Percentiles rank a stretch among this genome's conserved stretches.
phyloP scores from a whole-genome alignment of 345 rosid species.

The Chamaenerion angustifolium region DNA sequence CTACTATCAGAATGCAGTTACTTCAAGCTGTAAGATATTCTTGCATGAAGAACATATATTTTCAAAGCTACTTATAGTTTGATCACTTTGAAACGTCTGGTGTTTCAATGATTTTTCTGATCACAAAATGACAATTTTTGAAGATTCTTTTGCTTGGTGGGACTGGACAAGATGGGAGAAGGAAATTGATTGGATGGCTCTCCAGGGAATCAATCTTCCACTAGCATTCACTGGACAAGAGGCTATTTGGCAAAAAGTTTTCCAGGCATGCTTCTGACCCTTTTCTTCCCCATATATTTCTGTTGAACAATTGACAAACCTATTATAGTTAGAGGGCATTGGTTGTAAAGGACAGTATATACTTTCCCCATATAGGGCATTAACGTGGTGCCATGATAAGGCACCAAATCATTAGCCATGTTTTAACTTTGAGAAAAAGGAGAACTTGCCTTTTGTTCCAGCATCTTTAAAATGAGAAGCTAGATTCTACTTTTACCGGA shows the following conservation, averaged over 20 bases:
- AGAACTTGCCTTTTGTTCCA: too few relatives aligned
- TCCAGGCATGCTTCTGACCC: slow-evolving; percentile 26
- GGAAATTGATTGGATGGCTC: slow-evolving; percentile 77
- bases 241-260: slow-evolving; percentile 60
- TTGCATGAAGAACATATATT: neutral
- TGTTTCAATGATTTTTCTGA: neutral
- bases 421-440: too few relatives aligned
- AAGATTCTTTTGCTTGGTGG: slow-evolving; percentile 76
- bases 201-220: slow-evolving; percentile 61
- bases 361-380: too few relatives aligned
- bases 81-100: neutral
- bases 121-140: neutral
- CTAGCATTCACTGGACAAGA: slow-evolving; percentile 71
- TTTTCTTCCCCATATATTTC: slow-evolving; percentile 2
- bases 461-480: too few relatives aligned
- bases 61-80: neutral
- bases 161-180: slow-evolving; percentile 71
- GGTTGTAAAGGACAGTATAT: too few relatives aligned
- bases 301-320: neutral
- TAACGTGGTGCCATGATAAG: too few relatives aligned
- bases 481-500: too few relatives aligned
- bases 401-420: too few relatives aligned
- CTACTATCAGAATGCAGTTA: slow-evolving; percentile 73
- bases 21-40: slow-evolving; percentile 52
- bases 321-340: too few relatives aligned